Base-by-base conservation (phyloP, 2,329 filamentous ascomycete genomes). In the Trematosphaeria pertusa region DNA sequence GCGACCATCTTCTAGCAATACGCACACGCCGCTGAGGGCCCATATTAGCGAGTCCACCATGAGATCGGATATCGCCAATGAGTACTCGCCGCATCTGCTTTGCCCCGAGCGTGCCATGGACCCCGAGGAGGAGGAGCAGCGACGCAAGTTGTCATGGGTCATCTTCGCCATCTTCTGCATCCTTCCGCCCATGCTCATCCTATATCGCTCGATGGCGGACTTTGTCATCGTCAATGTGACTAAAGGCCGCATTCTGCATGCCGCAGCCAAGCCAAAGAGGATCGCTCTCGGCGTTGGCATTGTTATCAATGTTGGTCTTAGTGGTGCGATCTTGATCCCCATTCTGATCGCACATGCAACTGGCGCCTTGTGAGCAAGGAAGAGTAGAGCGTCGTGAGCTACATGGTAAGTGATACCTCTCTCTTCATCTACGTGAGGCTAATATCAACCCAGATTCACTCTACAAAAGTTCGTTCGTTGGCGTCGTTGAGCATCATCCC, bases 151-250 rank as follows among this genome's bases (percentile, higher is more conserved):
- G n/a, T 73, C 68, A 3, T 69, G 67, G 63, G 37, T 59, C 19
- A 63, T 73, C 33, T 63, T 73, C 24, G 59, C 53, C 1, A 42
- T 56, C 1, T 73, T 69, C 45, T 67, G 63, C 37, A 17, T 73
- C 1, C 52, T 73, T 11, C 71, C 71, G 4, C 66, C 71, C 5
- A 54, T 65, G 10, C 64, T 73, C 20, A 55, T 73, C 20, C 58
- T 74, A 18, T 72, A 64, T 45, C 68, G 70, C n/a, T 60, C 59
- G 19, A 52, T 56, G 17, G 62, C 67, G 26, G 71, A 74, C 46
- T 40, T 45, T 2, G 43, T 70, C 34, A 69, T 74, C 9, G 47
- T 50, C 9, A 62, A 51, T 2, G 32, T 63, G 11, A 69, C 70
- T 0, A 52, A 65, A 5, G 71, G 70, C 10, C 54, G 58, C 3